These are phyloP conservation scores for Lithospermum erythrorhizon DNA, from an alignment of 257 asterid genomes.

Conservation along the genomic window DNA sequence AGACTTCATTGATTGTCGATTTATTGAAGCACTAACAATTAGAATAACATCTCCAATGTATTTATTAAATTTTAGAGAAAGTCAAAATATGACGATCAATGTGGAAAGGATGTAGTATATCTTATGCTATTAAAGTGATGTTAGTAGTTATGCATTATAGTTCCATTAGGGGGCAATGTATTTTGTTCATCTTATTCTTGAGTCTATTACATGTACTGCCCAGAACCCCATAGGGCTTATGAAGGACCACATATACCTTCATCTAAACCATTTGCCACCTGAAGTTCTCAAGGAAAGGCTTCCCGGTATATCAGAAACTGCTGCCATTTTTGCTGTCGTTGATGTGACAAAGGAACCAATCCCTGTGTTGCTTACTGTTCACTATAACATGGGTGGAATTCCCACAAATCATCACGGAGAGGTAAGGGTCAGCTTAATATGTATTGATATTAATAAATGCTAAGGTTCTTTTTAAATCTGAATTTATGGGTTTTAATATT, in stretches of 20 bases:
- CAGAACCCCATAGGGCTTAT: conserved; percentile 46
- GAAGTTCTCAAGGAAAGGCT: conserved; percentile 97
- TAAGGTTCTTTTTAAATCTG: too few species aligned
- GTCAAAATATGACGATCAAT: not conserved
- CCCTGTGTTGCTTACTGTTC: conserved; percentile 95
- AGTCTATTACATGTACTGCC: conserved; percentile 1
- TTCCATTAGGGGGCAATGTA: not conserved
- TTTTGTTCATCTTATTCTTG: not conserved
- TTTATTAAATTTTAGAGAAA: not conserved
- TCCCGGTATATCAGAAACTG: conserved; percentile 99
- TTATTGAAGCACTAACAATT: not conserved
- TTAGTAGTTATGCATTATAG: not conserved
- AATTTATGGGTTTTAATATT: too few species aligned
- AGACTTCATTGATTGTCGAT: not conserved
- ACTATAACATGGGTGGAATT: conserved; percentile 97
- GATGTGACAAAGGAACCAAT: conserved; percentile 99
- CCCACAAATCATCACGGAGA: conserved; percentile 94
- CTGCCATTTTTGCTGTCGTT: conserved; percentile 95
- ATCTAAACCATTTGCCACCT: conserved; percentile 94
- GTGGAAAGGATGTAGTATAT: too few species aligned
- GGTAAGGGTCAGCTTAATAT: conserved; percentile 28
- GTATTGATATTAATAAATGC: not conserved
- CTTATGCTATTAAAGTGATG: too few species aligned
- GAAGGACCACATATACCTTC: conserved; percentile 94
- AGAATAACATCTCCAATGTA: too few species aligned